Evolutionary conservation across 306 rosid species (phyloP), one percentile per base, ranked within the genome.

Genomic region (Cajanus cajan): DNA sequence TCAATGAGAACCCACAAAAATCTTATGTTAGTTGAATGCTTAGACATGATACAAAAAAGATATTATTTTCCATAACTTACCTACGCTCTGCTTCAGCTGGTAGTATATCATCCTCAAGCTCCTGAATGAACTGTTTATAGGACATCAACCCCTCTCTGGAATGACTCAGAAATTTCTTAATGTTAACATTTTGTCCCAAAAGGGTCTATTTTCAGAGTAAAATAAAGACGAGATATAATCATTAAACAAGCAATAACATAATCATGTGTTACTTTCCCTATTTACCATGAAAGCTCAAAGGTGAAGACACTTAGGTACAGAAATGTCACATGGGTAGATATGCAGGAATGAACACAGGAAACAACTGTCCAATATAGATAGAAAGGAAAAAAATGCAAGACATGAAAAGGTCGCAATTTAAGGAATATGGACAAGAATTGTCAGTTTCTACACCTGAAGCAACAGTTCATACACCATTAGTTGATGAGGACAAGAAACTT

Each of bases 21-120:
- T 48, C 72, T 57, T 33, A 40, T 31, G 55, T 13, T 71, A 78
- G 22, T 52, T 22, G 19, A 36, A 78, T 39, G 44, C 51, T 54
- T 21, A 19, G 33, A 37, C 76, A 79, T 12, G 14, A 45, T 45
- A 59, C 66, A 77, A 73, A 8, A 8, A 24, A 68, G 50, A 68
- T 63, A 21, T 45, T 73, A 43, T 59, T 77, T 74, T 77, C 77
- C 64, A 64, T 43, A 54, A 52, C 71, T 71, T 88, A 91, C 99
- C 99, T 93, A 80, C 94, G 96, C 82, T 96, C 99, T 28, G 99
- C 99, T 88, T 96, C 99, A 73, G 92, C 78, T 11, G 99, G 99
- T 58, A 96, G 85, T 78, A 96, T 77, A 85, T 96, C 99, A 87
- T 96, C 99, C 88, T 96, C 99, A 77, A 96, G 97, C 86, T 96